These are phyloP conservation scores for Moniliella sp. DNA, from an alignment of 1,284 basidiomycete species.

Conservation along the genomic window DNA sequence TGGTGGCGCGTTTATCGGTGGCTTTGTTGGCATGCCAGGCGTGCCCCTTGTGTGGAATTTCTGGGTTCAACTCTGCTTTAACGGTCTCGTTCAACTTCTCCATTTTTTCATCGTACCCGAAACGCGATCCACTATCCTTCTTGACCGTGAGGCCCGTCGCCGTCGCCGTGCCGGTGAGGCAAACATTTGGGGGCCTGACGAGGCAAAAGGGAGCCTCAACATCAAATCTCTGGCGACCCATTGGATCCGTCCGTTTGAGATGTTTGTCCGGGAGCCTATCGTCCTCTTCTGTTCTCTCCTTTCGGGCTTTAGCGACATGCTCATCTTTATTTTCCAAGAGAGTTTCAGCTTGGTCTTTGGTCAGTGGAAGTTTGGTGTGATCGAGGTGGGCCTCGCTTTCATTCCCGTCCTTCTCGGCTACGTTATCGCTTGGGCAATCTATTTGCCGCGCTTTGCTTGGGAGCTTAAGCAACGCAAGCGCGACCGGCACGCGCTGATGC, in stretches of 20 bases:
- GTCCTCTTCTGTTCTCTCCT: conserved; percentile 36
- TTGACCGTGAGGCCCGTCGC: conserved; percentile 35
- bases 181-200: no score
- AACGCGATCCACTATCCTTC: conserved; percentile 33
- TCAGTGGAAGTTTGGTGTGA: conserved; percentile 35
- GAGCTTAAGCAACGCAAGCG: no score
- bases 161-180: conserved; percentile 28
- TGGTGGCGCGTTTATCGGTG: conserved; percentile 25
- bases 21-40: conserved; percentile 14
- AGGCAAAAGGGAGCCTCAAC: no score
- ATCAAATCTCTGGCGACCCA: no score
- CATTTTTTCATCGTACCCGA: conserved; percentile 37
- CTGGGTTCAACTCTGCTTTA: conserved; percentile 36
- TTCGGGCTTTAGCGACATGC: conserved; percentile 34
- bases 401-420: conserved; percentile 36
- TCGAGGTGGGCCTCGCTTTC: conserved; percentile 32
- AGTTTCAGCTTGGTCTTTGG: conserved; percentile 35
- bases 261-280: conserved; percentile 36
- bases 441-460: no score
- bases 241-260: conserved; percentile 34
- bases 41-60: conserved; percentile 27
- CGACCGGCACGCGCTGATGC: no score
- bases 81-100: conserved; percentile 32
- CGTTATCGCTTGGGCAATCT: conserved; percentile 31
- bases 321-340: conserved; percentile 37